Base-by-base conservation (phyloP, 805 yeast genomes). In the Zygosaccharomyces lentus region DNA sequence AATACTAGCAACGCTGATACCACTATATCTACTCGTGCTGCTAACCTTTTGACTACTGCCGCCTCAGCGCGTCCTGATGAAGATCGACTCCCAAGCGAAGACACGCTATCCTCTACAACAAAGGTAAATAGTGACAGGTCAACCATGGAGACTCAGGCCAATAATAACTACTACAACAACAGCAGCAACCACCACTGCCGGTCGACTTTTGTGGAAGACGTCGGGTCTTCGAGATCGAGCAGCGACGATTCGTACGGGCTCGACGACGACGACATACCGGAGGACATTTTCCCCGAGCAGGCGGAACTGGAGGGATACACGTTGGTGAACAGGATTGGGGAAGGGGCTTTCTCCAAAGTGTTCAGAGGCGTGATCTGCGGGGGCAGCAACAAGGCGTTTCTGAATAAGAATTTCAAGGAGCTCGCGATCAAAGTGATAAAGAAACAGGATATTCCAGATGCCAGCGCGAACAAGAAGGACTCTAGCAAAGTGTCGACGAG, bases 341-440 rank as follows among this genome's bases (percentile, higher is more conserved):
- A 86, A 62, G 95, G 95, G 21, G 90, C 95, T 0, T 86, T 86
- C 54, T 83, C 90, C 2, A 75, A 78, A 25, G 95, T 86, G 13
- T 82, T 80, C 65, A 77, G 77, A 43, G 90, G 87, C 21, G 41
- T 57, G n/a, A 70, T 62, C 17, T 44, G 53, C 17, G 43, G 44
- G 12, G 40, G 45, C 15, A 53, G 55, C 25, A 27, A 49, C 7
- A 36, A 45, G 23, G 34, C 48, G 13, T 47, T 47, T 34, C 26
- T 54, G 24, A 37, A 46, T 19, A 50, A 45, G 36, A 48, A 44
- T 26, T 56, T 47, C 52, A 51, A 51, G 30, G 54, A 53, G 39
- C 78, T 77, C 17, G 83, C 82, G 1, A 67, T 78, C 30, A 78
- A 78, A 56, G 71, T 78, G 25, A 83, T 89, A 50, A 76, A 84